Percentiles rank a stretch among this genome's conserved stretches.
Conservation (phyloP, 768 basidiomycete species). For the Boletus insuetus region DNA sequence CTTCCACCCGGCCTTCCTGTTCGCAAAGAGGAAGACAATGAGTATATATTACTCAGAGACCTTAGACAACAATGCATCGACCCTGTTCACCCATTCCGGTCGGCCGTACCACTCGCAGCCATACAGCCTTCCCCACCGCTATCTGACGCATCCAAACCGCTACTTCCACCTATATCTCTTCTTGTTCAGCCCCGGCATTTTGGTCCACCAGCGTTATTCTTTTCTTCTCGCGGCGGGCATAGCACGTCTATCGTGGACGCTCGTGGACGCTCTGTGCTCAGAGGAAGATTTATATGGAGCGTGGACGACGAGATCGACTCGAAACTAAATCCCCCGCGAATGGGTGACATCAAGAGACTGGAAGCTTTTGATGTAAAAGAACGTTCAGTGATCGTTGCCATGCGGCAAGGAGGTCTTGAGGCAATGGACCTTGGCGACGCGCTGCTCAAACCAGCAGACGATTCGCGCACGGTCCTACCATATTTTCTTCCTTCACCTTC, state of each 20-base stretch:
- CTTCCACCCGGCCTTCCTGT: conserved; percentile 82
- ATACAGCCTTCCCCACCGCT: conserved; percentile 21
- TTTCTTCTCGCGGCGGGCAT: conserved; percentile 85
- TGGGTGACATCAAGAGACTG: conserved; percentile 81
- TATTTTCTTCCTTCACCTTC: conserved; percentile 62
- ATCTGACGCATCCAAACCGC: conserved; percentile 46
- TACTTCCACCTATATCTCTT: conserved; percentile 72
- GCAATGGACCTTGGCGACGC: conserved; percentile 80
- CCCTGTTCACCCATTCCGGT: conserved; percentile 74
- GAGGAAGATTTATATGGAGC: conserved; percentile 80
- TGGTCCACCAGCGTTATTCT: conserved; percentile 85
- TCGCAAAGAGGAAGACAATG: conserved; percentile 68
- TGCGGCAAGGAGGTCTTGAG: conserved; percentile 85
- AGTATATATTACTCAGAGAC: conserved; percentile 68
- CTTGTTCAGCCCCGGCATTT: conserved; percentile 78
- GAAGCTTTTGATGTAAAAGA: conserved; percentile 80
- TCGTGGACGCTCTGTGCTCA: conserved; percentile 80
- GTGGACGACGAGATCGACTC: conserved; percentile 51
- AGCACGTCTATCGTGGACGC: conserved; percentile 86
- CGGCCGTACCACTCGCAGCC: conserved; percentile 43
- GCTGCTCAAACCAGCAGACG: conserved; percentile 74
- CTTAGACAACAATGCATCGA: conserved; percentile 76
- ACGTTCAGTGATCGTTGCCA: conserved; percentile 75
- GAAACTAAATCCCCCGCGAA: conserved; percentile 39
- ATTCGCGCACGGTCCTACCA: conserved; percentile 70